Percentiles rank a stretch among this genome's conserved stretches.
Conservation (phyloP, 164 flowering plant species). For the Liriodendron chinense region DNA sequence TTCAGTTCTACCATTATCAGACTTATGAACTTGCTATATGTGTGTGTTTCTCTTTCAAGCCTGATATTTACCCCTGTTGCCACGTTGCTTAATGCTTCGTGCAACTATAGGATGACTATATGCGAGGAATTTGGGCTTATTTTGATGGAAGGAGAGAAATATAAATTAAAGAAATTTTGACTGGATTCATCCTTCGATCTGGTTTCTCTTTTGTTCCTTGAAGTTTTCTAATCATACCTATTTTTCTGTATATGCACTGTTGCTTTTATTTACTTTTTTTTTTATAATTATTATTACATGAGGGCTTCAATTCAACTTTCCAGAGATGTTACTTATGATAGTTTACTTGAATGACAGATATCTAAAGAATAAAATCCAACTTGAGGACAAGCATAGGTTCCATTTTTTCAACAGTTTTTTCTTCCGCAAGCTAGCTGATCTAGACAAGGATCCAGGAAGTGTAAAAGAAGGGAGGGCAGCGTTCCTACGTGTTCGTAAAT, state of each 20-base stretch:
- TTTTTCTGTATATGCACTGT: not conserved
- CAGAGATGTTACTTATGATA: not conserved
- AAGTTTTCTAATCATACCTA: not conserved
- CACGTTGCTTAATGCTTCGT: too few species aligned
- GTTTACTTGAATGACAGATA: constrained; percentile 45
- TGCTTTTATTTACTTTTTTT: not conserved
- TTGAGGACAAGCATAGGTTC: constrained; percentile 49
- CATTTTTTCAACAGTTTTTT: constrained; percentile 95
- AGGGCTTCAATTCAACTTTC: not conserved
- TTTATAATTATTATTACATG: not conserved
- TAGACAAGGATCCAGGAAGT: constrained; percentile 77
- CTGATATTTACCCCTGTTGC: not conserved
- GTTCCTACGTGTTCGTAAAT: constrained; percentile 88
- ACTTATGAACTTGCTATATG: not conserved
- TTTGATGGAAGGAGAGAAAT: too few species aligned
- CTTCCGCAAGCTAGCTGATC: constrained; percentile 90
- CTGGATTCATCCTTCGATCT: not conserved
- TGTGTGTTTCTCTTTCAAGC: not conserved
- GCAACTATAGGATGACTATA: too few species aligned
- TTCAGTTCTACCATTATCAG: not conserved
- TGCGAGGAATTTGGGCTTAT: too few species aligned
- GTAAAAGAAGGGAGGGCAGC: constrained; percentile 83
- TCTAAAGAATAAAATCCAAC: constrained; percentile 59
- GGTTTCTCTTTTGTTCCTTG: not conserved
- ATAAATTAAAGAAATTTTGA: not conserved